Evolutionary conservation across 2,329 filamentous ascomycete species (phyloP).

Genomic region (Penicillium vulpinum): DNA sequence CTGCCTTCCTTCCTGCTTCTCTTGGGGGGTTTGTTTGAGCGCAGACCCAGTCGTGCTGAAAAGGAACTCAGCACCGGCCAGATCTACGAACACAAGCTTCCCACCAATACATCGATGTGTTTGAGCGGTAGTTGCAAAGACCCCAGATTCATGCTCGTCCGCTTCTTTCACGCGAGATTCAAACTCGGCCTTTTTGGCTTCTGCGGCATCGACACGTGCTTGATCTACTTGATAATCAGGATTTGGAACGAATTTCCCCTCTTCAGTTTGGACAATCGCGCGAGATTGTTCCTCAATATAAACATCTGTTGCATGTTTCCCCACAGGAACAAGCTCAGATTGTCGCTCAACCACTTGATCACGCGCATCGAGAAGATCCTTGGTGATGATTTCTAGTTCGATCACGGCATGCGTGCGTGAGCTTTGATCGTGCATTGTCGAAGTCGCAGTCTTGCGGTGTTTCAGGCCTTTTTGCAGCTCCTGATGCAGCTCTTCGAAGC

Average conservation of each 20-base stretch:
- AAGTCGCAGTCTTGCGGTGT: constrained; percentile 38
- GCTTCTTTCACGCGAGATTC: constrained; percentile 38
- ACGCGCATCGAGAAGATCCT: constrained; percentile 37
- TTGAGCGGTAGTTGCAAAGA: constrained; percentile 23
- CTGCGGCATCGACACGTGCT: constrained; percentile 41
- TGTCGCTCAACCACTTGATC: constrained; percentile 44
- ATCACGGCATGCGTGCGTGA: constrained; percentile 49
- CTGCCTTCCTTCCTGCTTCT: constrained; percentile 44
- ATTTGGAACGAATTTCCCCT: constrained; percentile 38
- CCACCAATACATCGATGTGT: constrained; percentile 39
- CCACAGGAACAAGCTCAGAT: constrained; percentile 48
- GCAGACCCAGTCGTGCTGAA: constrained; percentile 28
- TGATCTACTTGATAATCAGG: constrained; percentile 41
- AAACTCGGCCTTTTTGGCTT: constrained; percentile 40
- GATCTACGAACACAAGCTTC: constrained; percentile 49
- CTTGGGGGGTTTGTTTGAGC: constrained; percentile 38
- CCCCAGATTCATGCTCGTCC: constrained; percentile 31
- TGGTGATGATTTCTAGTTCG: constrained; percentile 46
- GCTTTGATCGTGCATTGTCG: constrained; percentile 47
- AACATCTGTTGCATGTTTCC: constrained; percentile 45
- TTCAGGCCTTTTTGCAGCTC: constrained; percentile 33
- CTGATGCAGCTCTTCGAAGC: constrained; percentile 33
- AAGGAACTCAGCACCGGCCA: constrained; percentile 49
- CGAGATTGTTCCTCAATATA: constrained; percentile 42
- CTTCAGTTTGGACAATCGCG: constrained; percentile 27